Base-by-base conservation (phyloP, 2,329 filamentous ascomycete genomes). In the Drechslerella stenobrocha region DNA sequence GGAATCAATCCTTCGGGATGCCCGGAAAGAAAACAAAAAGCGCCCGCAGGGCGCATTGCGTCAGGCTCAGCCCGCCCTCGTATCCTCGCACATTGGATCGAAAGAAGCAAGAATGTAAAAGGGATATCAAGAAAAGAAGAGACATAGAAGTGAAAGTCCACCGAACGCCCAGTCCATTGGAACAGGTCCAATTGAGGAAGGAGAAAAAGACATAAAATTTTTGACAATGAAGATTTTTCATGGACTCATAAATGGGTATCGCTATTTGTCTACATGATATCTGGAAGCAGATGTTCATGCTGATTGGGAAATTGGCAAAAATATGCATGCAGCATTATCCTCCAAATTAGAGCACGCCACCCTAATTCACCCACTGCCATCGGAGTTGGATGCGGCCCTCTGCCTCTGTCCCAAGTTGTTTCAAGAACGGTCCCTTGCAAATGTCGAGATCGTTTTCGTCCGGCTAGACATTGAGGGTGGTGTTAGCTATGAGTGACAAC, bases 121-220 rank as follows among this genome's bases (percentile, higher is more conserved):
- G 53, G 40, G 20, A 40, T 50, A 23, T 50, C 15, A 28, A 42
- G 11, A n/a, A 35, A 20, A 52, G 28, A 52, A 35, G 51, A 51
- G 18, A 26, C 42, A 26, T 18, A 48, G 42, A 59, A 55, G 13
- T 22, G 35, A 47, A 20, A 40, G 44, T 37, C 30, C 34, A n/a
- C 57, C 22, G 28, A 32, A 32, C 63, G 56, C 51, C 63, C 63
- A 67, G 52, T 67, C 63, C 63, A 67, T 67, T 51, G 63, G 55
- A 50, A 51, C 60, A 60, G 4, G 37, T 60, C 55, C 50, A 59
- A 44, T 65, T 51, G 23, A 28, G 23, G 52, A 55, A 40, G 35
- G 46, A 32, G 58, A 18, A 53, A 13, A 52, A 56, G 13, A n/a
- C n/a, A n/a, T n/a, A n/a, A 7, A 32, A 56, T n/a, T 3, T 28